These are phyloP conservation scores for Massospora cicadina DNA, from an alignment of 371 early-diverging fungal species.

Conservation along the genomic window DNA sequence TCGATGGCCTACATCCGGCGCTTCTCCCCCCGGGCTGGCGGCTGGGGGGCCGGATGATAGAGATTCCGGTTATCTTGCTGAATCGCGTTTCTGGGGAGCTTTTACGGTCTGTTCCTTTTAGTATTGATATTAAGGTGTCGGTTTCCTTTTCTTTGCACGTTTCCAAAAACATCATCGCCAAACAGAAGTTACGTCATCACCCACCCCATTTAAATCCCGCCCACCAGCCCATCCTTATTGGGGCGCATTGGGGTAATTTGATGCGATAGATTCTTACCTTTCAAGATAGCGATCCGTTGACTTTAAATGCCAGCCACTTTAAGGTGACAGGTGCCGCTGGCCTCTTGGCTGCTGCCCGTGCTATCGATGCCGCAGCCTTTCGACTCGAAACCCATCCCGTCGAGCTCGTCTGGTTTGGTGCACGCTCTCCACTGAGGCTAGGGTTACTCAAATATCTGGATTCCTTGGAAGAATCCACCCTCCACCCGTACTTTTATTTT, in stretches of 20 bases:
- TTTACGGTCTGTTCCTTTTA: neutral
- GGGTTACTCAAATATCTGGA: neutral
- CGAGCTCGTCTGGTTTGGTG: neutral
- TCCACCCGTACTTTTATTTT: neutral
- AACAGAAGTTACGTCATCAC: neutral
- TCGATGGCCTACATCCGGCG: neutral
- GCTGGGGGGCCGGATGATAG: neutral
- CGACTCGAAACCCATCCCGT: neutral
- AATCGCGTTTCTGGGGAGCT: neutral
- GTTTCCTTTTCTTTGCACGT: neutral
- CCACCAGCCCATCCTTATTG: neutral
- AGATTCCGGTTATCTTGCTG: neutral
- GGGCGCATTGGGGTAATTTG: neutral
- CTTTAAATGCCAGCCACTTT: neutral
- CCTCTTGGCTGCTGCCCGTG: neutral
- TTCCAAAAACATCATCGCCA: neutral
- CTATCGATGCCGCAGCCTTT: neutral
- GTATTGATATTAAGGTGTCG: neutral
- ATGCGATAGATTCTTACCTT: neutral
- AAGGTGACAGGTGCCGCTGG: neutral
- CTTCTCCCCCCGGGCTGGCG: neutral
- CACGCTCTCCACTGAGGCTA: neutral
- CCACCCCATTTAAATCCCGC: too few species aligned
- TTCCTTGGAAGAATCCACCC: neutral
- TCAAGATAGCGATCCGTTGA: neutral